Conservation (phyloP, 2,329 filamentous ascomycete genomes). For the Aspergillus calidoustus region DNA sequence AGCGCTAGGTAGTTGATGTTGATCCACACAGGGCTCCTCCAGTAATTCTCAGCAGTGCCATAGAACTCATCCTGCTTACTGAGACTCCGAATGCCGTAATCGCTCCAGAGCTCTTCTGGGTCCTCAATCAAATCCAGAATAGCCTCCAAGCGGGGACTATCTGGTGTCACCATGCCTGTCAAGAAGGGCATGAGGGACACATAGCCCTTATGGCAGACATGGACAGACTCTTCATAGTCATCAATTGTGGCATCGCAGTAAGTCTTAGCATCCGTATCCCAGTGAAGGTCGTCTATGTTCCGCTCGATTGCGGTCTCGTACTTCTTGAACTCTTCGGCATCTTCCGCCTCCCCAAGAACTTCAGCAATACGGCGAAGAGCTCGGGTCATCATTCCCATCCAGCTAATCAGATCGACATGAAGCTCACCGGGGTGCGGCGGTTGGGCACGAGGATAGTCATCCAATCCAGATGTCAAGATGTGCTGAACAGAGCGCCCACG, state of each 20-base stretch:
- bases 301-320: slow-evolving; percentile 76
- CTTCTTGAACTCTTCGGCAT: slow-evolving; percentile 71
- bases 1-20: slow-evolving; percentile 93
- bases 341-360: slow-evolving; percentile 75
- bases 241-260: slow-evolving; percentile 97
- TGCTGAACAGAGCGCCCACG: slow-evolving; percentile 85
- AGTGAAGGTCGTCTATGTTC: slow-evolving; percentile 93
- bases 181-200: slow-evolving; percentile 92
- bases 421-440: slow-evolving; percentile 95
- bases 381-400: slow-evolving; percentile 95
- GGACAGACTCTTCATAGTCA: slow-evolving; percentile 85
- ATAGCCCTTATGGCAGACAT: slow-evolving; percentile 97
- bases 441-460: slow-evolving; percentile 93
- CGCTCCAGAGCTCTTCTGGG: slow-evolving; percentile 86
- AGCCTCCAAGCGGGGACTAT: slow-evolving; percentile 74
- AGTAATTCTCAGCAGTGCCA: slow-evolving; percentile 94
- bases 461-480: slow-evolving; percentile 88
- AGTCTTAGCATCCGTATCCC: slow-evolving; percentile 77
- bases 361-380: slow-evolving; percentile 80
- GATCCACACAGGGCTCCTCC: slow-evolving; percentile 93
- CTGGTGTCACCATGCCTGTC: slow-evolving; percentile 74
- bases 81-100: slow-evolving; percentile 84
- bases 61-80: slow-evolving; percentile 84
- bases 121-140: slow-evolving; percentile 79
- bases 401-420: slow-evolving; percentile 91